Evolutionary conservation across 2,329 filamentous ascomycete species (phyloP), one percentile per base, ranked within the genome.

Genomic region (Lithohypha guttulata): DNA sequence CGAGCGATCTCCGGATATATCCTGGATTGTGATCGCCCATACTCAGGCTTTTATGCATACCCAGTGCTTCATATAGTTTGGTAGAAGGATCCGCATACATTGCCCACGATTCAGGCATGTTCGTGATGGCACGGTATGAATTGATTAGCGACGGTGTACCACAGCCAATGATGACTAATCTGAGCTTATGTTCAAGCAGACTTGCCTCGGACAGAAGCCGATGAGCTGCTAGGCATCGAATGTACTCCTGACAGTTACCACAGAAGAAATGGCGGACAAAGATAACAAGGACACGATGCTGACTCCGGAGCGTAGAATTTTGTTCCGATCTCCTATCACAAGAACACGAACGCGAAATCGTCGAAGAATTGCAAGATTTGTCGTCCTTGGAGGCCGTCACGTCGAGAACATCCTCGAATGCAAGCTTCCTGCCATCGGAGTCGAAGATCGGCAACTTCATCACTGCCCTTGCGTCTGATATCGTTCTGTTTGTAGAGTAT

Each of bases 241-340:
- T 63, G 56, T 81, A 86, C 55, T 84, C 78, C 58, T 85, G 81
- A 61, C 82, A 86, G 57, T 79, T 81, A 78, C 80, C 80, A 55
- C 82, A 86, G 66, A 83, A 85, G 60, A 86, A 87, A 61, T 86
- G 81, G 30, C 82, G 71, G 42, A 87, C 69, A 55, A 87, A 86
- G 49, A 86, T 74, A 28, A 85, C 60, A 21, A 87, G 65, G 19
- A 83, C 73, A 2, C 76, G 64, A 13, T 13, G 21, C 15, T 9
- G 10, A 4, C 3, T 27, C n/a, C n/a, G n/a, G n/a, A n/a, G n/a
- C n/a, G n/a, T n/a, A n/a, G n/a, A n/a, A n/a, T n/a, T n/a, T n/a
- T n/a, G n/a, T n/a, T n/a, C n/a, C n/a, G n/a, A n/a, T n/a, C n/a
- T n/a, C n/a, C n/a, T n/a, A n/a, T n/a, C n/a, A n/a, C n/a, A n/a